Evolutionary conservation across 169 alveolate genomes (phyloP), one percentile per base, ranked within the genome.

Genomic region (Babesia bigemina): DNA sequence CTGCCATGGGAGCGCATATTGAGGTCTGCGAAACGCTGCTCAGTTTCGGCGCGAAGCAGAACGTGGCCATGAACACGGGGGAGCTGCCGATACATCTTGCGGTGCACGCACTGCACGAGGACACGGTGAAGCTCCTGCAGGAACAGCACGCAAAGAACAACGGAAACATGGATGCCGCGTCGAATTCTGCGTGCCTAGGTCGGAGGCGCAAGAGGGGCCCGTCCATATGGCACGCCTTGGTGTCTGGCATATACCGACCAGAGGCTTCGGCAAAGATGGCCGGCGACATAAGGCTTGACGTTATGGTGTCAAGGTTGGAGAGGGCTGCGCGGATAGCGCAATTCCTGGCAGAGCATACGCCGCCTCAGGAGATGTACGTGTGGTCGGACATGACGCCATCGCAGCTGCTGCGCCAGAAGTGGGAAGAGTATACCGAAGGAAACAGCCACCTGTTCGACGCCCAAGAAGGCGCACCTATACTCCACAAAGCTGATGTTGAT

Each of bases 21-120:
- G 95, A 86, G 55, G 93, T 93, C 8, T 95, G 92, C 13, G 66
- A 87, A 29, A 83, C 76, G 48, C 69, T 93, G 62, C 55, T 94
- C 24, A 73, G 86, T 36, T 78, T 57, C 50, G 90, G 91, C 10
- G 90, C 93, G 16, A 85, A 72, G 39, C 58, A 92, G 17, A 73
- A 87, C 63, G 60, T 74, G 14, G 49, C 88, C 39, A 85, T 91
- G 17, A 70, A 67, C 21, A 79, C 92, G 24, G 97, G 97, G 0
- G 96, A 93, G 70, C 91, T 94, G 24, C 93, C 97, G 29, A 63
- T 94, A 48, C 77, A 92, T 77, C 70, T 94, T 24, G 96, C 96
- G 22, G 87, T 87, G 22, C 88, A 93, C 77, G 88, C 91, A 29
- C 78, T 94, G 70, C 94, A 92, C 53, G 67, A 55, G 17, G 86